phyloP scores from a whole-genome alignment of 225 moss, liverwort and hornwort species.

The Straminergon stramineum region DNA sequence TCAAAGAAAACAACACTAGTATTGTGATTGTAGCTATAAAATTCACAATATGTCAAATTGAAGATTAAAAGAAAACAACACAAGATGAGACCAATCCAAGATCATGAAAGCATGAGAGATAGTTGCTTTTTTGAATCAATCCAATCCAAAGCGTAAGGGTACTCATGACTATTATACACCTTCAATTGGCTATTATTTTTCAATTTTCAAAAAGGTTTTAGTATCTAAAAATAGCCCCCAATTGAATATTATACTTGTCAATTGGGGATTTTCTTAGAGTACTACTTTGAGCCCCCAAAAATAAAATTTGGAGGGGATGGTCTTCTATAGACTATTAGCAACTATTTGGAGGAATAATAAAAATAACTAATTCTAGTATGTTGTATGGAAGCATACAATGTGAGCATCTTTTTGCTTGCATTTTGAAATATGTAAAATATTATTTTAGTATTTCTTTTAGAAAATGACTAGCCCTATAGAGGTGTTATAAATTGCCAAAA shows the following conservation, averaged over 20 bases:
- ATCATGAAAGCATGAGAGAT: neutral
- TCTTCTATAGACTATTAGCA: neutral
- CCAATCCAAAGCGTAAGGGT: neutral
- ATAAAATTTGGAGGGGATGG: neutral
- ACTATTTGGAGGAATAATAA: neutral
- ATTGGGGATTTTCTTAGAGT: fast-evolving
- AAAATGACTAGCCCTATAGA: fast-evolving
- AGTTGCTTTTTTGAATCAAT: neutral
- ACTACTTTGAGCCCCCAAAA: neutral
- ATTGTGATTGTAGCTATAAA: neutral
- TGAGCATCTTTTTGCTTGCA: neutral
- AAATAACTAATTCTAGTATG: neutral
- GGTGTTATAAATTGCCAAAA: neutral
- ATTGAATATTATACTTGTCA: neutral
- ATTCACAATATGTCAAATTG: neutral
- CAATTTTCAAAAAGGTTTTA: neutral
- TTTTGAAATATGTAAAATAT: neutral
- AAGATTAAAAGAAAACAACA: neutral
- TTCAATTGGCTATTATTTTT: neutral
- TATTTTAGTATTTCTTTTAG: neutral
- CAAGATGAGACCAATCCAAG: neutral
- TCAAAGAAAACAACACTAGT: no score
- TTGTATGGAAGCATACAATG: neutral
- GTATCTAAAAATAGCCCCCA: neutral
- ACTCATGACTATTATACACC: neutral